phyloP scores from a whole-genome alignment of 1,284 basidiomycete genomes.

The Peniophora sp. region DNA sequence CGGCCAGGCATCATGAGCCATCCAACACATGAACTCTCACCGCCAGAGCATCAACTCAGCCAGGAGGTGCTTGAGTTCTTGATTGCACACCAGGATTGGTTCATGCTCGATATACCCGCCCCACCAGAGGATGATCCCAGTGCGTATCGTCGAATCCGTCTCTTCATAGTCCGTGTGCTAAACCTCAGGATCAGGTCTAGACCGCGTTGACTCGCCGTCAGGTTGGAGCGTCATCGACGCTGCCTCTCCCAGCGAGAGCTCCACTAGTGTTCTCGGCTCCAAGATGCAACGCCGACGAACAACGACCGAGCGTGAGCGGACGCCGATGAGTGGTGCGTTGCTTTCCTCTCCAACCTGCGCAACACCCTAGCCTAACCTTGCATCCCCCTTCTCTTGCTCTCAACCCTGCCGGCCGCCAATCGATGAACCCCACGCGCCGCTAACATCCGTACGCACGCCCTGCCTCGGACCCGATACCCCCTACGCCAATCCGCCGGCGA shows the following conservation, averaged over 20 bases:
- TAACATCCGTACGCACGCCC: neutral
- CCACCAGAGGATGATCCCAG: conserved; percentile 24
- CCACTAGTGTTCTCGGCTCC: conserved; percentile 14
- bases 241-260: neutral
- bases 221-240: conserved; percentile 29
- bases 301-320: conserved; percentile 35
- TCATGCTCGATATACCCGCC: conserved; percentile 76
- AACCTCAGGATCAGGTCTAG: too few relatives aligned
- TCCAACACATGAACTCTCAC: conserved; percentile 76
- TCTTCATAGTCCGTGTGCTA: too few relatives aligned
- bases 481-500: too few relatives aligned
- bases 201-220: conserved; percentile 40
- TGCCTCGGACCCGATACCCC: neutral
- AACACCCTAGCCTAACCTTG: neutral
- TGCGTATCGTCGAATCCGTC: conserved; percentile 17
- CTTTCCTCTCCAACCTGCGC: neutral
- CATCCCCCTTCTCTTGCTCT: neutral
- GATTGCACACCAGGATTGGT: conserved; percentile 84
- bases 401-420: neutral
- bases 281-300: conserved; percentile 46
- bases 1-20: conserved; percentile 89
- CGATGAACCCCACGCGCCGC: neutral
- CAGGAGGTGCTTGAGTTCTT: conserved; percentile 92
- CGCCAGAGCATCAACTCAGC: conserved; percentile 77
- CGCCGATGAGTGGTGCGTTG: neutral